Evolutionary conservation across 2,329 filamentous ascomycete genomes (phyloP), one percentile per base, ranked within the genome.

Genomic region (Sarocladium kiliense): DNA sequence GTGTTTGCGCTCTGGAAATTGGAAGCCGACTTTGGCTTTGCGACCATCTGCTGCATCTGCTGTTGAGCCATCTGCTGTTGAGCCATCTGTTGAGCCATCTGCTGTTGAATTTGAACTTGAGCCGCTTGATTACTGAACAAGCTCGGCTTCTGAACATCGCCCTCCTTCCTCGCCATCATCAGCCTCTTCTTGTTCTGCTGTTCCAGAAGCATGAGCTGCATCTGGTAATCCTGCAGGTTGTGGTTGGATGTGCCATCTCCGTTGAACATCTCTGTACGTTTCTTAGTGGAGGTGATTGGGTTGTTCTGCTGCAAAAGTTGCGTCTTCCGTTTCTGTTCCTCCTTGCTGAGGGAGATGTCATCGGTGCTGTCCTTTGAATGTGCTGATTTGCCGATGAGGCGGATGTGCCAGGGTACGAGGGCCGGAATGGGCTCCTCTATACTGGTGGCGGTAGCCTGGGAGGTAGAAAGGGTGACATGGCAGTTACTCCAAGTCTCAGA

Each of bases 131-230:
- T n/a, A n/a, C n/a, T n/a, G n/a, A n/a, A n/a, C n/a, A n/a, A n/a
- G 10, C 23, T 18, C 23, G 30, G 12, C 7, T 32, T 32, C 30
- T 32, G 30, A 12, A 6, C 30, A 9, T 39, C 25, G 18, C 3
- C 9, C 23, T 47, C 23, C 7, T 47, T 26, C 27, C 44, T 36
- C 18, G 27, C 47, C 88, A 91, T 91, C 77, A 91, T 85, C 50
- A 93, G 77, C 18, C 89, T 79, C 71, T 91, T 92, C 77, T 92
- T 93, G 64, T 93, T 93, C 71, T 93, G 88, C 71, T 92, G 89
- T 71, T 93, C 89, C 16, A 93, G 79, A 51, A 92, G 73, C 89
- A 92, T 93, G 66, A 93, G 74, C 68, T 93, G 89, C 88, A 92
- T 92, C 74, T 93, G 89, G 64, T 93, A 93, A 68, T 94, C 89